A percentile compares a stretch with the other conserved stretches of the same genome.
phyloP scores from a whole-genome alignment of 257 asterid species.

The Ajuga chamaepitys region DNA sequence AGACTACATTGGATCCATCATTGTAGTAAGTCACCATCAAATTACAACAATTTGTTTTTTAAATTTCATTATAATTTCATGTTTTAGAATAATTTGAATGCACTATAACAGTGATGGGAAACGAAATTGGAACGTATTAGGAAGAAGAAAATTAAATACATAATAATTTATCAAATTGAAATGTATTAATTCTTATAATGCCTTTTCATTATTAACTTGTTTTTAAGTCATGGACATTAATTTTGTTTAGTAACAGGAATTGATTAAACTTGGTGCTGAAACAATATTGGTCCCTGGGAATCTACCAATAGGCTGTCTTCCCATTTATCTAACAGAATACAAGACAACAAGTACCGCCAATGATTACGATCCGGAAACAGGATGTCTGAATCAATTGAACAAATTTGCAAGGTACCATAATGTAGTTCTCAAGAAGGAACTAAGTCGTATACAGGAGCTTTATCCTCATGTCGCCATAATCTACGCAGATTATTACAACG shows the following conservation, averaged over 20 bases:
- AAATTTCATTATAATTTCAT: too few relatives aligned
- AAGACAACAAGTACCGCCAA: neutral
- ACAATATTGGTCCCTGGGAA: conserved; percentile 45
- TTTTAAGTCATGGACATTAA: too few relatives aligned
- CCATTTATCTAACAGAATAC: conserved; percentile 24
- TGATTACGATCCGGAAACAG: conserved; percentile 31
- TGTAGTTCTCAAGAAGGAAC: conserved; percentile 22
- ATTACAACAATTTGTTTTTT: too few relatives aligned
- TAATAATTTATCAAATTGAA: too few relatives aligned
- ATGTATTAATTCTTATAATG: too few relatives aligned
- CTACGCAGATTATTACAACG: conserved; percentile 42
- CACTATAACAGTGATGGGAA: too few relatives aligned
- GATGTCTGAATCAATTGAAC: conserved; percentile 47
- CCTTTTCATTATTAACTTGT: too few relatives aligned
- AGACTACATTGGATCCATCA: conserved; percentile 9
- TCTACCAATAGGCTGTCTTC: conserved; percentile 36
- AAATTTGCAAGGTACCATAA: conserved; percentile 27
- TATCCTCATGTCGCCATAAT: conserved; percentile 31
- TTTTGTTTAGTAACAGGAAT: conserved; percentile 20
- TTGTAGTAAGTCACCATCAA: conserved; percentile 7
- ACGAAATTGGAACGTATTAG: too few relatives aligned
- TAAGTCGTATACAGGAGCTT: conserved; percentile 18
- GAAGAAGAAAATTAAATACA: too few relatives aligned
- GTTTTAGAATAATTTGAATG: too few relatives aligned
- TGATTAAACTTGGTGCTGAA: conserved; percentile 36